These are phyloP conservation scores for Fusarium hostae DNA, from an alignment of 2,329 filamentous ascomycete genomes.

Conservation along the genomic window DNA sequence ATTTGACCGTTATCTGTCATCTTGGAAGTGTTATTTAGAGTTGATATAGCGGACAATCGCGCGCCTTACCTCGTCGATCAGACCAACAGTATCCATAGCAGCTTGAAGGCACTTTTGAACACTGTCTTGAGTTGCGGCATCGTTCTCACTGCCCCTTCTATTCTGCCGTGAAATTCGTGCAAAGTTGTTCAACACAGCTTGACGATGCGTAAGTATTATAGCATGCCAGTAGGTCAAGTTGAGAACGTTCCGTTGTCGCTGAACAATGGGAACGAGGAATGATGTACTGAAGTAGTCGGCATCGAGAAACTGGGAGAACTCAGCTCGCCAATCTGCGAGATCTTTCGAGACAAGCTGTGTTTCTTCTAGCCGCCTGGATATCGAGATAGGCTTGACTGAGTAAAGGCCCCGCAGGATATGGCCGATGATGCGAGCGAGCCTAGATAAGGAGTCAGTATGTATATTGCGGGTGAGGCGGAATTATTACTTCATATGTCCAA, in stretches of 20 bases:
- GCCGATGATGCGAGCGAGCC: conserved; percentile 50
- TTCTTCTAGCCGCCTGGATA: conserved; percentile 37
- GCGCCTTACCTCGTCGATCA: conserved; percentile 27
- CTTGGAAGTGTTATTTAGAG: too few relatives aligned
- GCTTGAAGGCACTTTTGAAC: conserved; percentile 37
- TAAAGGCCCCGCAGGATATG: conserved; percentile 51
- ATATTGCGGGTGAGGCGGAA: rapidly evolving
- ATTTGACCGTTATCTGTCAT: conserved; percentile 40
- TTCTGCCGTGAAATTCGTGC: conserved; percentile 27
- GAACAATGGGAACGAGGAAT: conserved; percentile 53
- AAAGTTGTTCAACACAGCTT: conserved; percentile 52
- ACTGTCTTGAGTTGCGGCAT: conserved; percentile 27
- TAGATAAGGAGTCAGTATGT: conserved; percentile 1
- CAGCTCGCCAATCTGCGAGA: conserved; percentile 50
- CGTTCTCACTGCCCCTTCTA: not conserved
- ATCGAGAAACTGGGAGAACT: conserved; percentile 52
- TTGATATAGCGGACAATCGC: too few relatives aligned
- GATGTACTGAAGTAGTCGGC: conserved; percentile 50
- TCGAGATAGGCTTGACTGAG: conserved; percentile 50
- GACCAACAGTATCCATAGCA: conserved; percentile 35
- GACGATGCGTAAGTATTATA: conserved; percentile 53
- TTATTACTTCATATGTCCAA: conserved; percentile 51
- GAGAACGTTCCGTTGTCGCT: conserved; percentile 55
- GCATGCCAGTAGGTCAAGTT: conserved; percentile 58
- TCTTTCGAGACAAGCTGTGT: conserved; percentile 47